A percentile compares a stretch with the other conserved stretches of the same genome.
Conservation (phyloP, 2,329 filamentous ascomycete species). For the Pseudohalonectria lignicola region DNA sequence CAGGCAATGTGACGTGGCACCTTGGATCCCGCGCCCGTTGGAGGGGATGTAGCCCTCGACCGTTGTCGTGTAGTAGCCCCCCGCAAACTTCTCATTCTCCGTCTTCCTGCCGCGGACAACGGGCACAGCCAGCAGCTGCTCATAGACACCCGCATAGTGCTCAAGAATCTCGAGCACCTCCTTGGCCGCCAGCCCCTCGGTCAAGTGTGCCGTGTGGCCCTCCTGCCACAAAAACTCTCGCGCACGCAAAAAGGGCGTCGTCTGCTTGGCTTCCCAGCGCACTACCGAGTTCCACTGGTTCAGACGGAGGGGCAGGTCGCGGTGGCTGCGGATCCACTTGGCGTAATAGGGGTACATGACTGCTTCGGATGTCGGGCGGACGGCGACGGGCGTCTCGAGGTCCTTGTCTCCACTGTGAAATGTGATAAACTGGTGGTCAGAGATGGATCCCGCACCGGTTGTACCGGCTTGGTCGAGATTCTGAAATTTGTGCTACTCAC, state of each 20-base stretch:
- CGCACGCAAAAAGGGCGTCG: conserved; percentile 75
- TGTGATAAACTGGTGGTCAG: conserved; percentile 10
- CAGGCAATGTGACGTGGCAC: conserved; percentile 85
- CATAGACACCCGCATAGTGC: conserved; percentile 83
- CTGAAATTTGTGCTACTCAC: too few species aligned
- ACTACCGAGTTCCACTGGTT: conserved; percentile 93
- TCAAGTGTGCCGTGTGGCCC: conserved; percentile 83
- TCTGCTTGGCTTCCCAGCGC: conserved; percentile 95
- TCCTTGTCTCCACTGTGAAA: conserved; percentile 69
- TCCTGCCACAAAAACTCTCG: conserved; percentile 98
- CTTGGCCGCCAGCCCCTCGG: conserved; percentile 64
- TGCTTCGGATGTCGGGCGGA: conserved; percentile 58
- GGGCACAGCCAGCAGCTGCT: conserved; percentile 86
- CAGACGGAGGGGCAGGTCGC: conserved; percentile 84
- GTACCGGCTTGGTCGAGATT: too few species aligned
- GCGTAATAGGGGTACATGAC: conserved; percentile 96
- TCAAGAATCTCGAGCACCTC: conserved; percentile 93
- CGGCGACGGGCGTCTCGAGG: conserved; percentile 67
- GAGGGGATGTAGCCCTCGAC: conserved; percentile 94
- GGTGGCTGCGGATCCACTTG: conserved; percentile 94
- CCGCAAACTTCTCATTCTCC: conserved; percentile 96
- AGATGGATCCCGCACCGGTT: too few species aligned
- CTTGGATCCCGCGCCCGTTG: conserved; percentile 93
- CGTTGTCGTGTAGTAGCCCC: conserved; percentile 92
- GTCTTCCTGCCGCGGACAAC: conserved; percentile 93